Percentiles rank a stretch among this genome's conserved stretches.
Conservation (phyloP, 176 grass and related monocot genomes). For the Carex littledalei region DNA sequence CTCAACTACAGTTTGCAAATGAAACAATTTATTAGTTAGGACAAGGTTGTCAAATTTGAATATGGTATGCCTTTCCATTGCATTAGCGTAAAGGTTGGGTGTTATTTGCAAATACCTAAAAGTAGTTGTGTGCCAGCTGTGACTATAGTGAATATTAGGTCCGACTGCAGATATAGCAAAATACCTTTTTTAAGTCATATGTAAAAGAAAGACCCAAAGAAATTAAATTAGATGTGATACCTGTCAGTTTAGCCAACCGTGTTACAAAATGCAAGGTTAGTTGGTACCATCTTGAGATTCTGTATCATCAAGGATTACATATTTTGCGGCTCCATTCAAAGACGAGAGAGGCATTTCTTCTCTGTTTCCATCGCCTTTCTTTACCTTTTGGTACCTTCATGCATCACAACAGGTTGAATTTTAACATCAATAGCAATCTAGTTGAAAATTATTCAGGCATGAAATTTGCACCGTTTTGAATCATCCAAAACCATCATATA, state of each 20-base stretch:
- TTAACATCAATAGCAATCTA: slow-evolving; percentile 1
- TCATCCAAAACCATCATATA: not conserved
- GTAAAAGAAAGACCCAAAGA: not conserved
- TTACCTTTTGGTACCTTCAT: slow-evolving; percentile 73
- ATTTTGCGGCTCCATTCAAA: slow-evolving; percentile 53
- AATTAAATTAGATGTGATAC: not conserved
- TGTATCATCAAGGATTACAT: slow-evolving; percentile 85
- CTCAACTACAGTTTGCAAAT: not conserved
- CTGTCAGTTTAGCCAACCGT: slow-evolving; percentile 2
- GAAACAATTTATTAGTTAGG: not conserved
- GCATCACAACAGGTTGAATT: slow-evolving; percentile 16
- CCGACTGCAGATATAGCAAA: not conserved
- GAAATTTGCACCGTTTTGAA: not conserved
- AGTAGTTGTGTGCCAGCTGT: not conserved
- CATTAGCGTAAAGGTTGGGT: not conserved
- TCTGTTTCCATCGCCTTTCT: slow-evolving; percentile 40
- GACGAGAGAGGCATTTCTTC: slow-evolving; percentile 25
- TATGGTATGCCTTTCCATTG: not conserved
- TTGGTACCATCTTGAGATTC: slow-evolving; percentile 39
- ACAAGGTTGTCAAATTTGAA: not conserved
- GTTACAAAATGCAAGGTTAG: slow-evolving; percentile 32
- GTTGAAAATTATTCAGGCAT: not conserved
- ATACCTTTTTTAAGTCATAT: not conserved
- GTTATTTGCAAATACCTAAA: slow-evolving; percentile 7
- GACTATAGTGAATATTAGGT: not conserved